Conservation (phyloP, 352 stramenopile species). For the Globisporangium acanthophoron region DNA sequence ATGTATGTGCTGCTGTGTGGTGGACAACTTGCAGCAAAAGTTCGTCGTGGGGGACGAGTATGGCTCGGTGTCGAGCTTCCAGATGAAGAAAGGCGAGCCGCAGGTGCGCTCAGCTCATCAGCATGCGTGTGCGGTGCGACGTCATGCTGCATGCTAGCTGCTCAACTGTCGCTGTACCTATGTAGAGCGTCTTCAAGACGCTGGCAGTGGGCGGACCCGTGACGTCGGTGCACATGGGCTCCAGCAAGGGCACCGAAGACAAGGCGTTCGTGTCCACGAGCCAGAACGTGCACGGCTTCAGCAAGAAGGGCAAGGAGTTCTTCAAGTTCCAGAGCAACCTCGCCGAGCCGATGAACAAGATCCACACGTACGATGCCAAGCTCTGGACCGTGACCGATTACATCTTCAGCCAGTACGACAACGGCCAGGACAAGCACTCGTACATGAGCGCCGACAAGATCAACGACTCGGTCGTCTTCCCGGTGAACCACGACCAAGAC, state of each 20-base stretch:
- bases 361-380: slow-evolving; percentile 59
- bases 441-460: slow-evolving; percentile 78
- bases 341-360: slow-evolving; percentile 69
- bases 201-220: slow-evolving; percentile 45
- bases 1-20: background rate
- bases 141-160: background rate
- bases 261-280: slow-evolving; percentile 66
- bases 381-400: slow-evolving; percentile 76
- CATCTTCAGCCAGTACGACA: slow-evolving; percentile 82
- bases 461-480: slow-evolving; percentile 66
- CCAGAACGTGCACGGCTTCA: slow-evolving; percentile 68
- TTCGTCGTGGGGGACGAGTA: slow-evolving; percentile 82
- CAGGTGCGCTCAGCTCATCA: slow-evolving; percentile 21
- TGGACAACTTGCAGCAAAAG: slow-evolving; percentile 59
- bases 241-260: slow-evolving; percentile 66
- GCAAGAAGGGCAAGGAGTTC: slow-evolving; percentile 84
- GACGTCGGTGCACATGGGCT: slow-evolving; percentile 65
- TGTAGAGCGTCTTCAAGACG: slow-evolving; percentile 63
- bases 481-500: slow-evolving; percentile 52
- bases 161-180: background rate
- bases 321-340: slow-evolving; percentile 87
- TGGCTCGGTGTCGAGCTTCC: slow-evolving; percentile 72
- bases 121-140: background rate
- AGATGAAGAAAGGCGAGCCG: slow-evolving; percentile 82
- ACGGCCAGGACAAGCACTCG: slow-evolving; percentile 68